phyloP scores from a whole-genome alignment of 306 rosid genomes.

The Biancaea sappan region DNA sequence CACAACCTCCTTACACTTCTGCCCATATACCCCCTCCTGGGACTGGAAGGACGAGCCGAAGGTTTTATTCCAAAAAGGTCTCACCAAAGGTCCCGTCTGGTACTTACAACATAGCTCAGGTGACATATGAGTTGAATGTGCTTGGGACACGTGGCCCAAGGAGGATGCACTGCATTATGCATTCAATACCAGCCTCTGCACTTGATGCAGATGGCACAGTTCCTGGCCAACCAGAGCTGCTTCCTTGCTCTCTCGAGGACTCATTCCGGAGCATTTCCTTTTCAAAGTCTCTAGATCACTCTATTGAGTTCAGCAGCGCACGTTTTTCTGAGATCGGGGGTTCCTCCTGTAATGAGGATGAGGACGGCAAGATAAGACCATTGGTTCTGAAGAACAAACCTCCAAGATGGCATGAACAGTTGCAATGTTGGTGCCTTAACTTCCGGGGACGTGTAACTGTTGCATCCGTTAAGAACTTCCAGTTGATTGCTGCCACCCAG shows the following conservation, averaged over 20 bases:
- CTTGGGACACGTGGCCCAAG: slow-evolving; percentile 94
- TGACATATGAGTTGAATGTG: slow-evolving; percentile 85
- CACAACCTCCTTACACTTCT: slow-evolving; percentile 74
- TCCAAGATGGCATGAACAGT: slow-evolving; percentile 88
- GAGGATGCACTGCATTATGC: slow-evolving; percentile 92
- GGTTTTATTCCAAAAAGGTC: slow-evolving; percentile 88
- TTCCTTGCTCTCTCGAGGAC: slow-evolving; percentile 67
- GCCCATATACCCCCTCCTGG: slow-evolving; percentile 66
- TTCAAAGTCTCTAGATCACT: slow-evolving; percentile 67
- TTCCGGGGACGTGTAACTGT: slow-evolving; percentile 85
- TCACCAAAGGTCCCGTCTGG: slow-evolving; percentile 95
- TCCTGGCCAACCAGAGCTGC: slow-evolving; percentile 79
- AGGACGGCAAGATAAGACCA: slow-evolving; percentile 59
- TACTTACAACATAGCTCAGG: slow-evolving; percentile 88
- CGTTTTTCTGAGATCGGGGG: slow-evolving; percentile 72
- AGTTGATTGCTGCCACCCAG: slow-evolving; percentile 74
- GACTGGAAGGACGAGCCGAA: slow-evolving; percentile 71
- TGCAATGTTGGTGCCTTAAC: slow-evolving; percentile 92
- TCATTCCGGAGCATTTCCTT: slow-evolving; percentile 77
- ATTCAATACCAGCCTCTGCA: slow-evolving; percentile 78
- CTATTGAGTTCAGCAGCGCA: slow-evolving; percentile 76
- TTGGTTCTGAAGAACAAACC: slow-evolving; percentile 85
- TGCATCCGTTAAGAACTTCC: slow-evolving; percentile 87
- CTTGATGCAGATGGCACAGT: slow-evolving; percentile 73
- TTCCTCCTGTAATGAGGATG: slow-evolving; percentile 49